phyloP scores from a whole-genome alignment of 345 rosid species.

The Euphorbia peplus region DNA sequence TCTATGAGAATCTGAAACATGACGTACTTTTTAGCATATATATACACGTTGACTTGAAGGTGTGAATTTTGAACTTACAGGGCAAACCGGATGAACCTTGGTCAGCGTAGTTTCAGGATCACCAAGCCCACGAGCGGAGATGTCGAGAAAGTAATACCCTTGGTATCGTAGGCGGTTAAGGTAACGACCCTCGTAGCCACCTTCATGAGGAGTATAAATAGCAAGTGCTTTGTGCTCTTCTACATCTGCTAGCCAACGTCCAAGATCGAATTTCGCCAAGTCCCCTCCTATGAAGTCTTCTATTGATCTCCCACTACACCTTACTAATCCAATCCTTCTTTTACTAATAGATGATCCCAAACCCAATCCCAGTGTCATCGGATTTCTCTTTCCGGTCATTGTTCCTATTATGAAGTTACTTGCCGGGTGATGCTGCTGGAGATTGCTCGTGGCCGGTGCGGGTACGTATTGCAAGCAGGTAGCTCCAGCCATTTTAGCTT shows the following conservation, averaged over 20 bases:
- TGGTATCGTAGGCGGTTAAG: constrained; percentile 57
- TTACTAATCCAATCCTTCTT: constrained; percentile 22
- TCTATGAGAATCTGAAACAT: too few relatives aligned
- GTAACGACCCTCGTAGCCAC: constrained; percentile 93
- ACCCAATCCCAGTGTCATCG: background rate
- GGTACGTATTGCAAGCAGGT: constrained; percentile 34
- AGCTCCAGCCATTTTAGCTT: constrained; percentile 29
- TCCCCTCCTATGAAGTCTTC: constrained; percentile 87
- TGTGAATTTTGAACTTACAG: constrained; percentile 38
- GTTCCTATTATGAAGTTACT: background rate
- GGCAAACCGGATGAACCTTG: constrained; percentile 85
- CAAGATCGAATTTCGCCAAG: constrained; percentile 56
- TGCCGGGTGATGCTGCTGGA: constrained; percentile 8
- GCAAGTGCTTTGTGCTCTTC: constrained; percentile 88
- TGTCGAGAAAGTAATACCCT: constrained; percentile 92
- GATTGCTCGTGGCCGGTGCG: constrained; percentile 20
- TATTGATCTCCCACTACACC: constrained; percentile 41
- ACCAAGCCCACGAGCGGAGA: constrained; percentile 89
- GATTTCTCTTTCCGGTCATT: background rate
- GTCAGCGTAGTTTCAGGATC: constrained; percentile 92
- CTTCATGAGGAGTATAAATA: constrained; percentile 86
- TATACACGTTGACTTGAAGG: background rate
- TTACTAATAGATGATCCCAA: background rate
- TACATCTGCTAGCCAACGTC: constrained; percentile 75
- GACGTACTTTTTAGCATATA: too few relatives aligned